Evolutionary conservation across 2,329 filamentous ascomycete genomes (phyloP).

Genomic region (Penicillium sclerotiorum): DNA sequence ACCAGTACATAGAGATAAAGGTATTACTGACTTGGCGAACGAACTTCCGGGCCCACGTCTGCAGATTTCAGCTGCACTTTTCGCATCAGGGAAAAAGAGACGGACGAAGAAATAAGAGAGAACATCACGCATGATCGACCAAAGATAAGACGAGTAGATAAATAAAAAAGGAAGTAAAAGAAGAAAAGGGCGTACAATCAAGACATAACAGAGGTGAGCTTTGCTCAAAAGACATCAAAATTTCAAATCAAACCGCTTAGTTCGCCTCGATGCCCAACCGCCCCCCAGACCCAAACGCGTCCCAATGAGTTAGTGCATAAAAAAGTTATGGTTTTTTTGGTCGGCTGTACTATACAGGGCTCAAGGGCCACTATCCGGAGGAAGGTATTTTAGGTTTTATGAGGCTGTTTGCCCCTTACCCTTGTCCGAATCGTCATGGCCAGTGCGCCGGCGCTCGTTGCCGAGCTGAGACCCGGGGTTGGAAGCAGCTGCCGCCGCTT

Average conservation of each 20-base stretch:
- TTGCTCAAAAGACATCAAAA: slow-evolving; percentile 29
- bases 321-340: slow-evolving; percentile 24
- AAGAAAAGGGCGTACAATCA: slow-evolving; percentile 16
- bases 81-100: slow-evolving; percentile 12
- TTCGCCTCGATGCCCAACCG: slow-evolving; percentile 43
- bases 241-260: slow-evolving; percentile 39
- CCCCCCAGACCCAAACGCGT: slow-evolving; percentile 39
- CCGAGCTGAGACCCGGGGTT: slow-evolving; percentile 37
- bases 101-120: slow-evolving; percentile 13
- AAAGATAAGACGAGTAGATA: slow-evolving; percentile 19
- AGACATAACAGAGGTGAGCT: slow-evolving; percentile 26
- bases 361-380: slow-evolving; percentile 27
- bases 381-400: slow-evolving; percentile 27
- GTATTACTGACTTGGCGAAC: slow-evolving; percentile 6
- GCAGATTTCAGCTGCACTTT: slow-evolving; percentile 20
- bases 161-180: slow-evolving; percentile 7
- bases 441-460: slow-evolving; percentile 46
- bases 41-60: slow-evolving; percentile 13
- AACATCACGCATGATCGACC: slow-evolving; percentile 24
- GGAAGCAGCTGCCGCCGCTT: slow-evolving; percentile 51
- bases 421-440: slow-evolving; percentile 50
- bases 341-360: slow-evolving; percentile 44
- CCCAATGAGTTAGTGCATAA: slow-evolving; percentile 37
- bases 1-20: slow-evolving; percentile 1
- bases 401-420: slow-evolving; percentile 41